Base-by-base conservation (phyloP, 2,329 filamentous ascomycete genomes). In the Graphilbum fragrans region DNA sequence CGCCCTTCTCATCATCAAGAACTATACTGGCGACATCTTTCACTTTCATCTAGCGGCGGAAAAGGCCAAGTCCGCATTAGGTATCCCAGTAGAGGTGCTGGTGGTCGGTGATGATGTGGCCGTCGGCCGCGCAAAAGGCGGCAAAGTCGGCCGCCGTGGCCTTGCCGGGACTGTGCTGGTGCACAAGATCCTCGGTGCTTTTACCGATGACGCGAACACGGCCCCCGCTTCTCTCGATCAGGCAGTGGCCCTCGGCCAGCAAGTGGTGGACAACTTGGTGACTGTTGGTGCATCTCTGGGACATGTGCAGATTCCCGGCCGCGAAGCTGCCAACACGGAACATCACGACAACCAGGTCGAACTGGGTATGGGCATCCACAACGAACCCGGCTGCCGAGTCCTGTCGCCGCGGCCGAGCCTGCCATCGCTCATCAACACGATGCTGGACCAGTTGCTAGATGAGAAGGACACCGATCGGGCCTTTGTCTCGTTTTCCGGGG, bases 31-130 rank as follows among this genome's bases (percentile, higher is more conserved):
- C 31, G 84, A 88, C 58, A 76, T 94, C 41, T 71, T 95, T 50
- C 93, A 94, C 63, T 95, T 95, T 56, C 88, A 87, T 42, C 82
- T 95, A 73, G 88, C 82, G 1, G 85, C 92, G 9, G 90, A 95
- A 61, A 94, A 94, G 65, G 87, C 87, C 16, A 80, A 82, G 44
- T 86, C 86, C 2, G 75, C 77, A 0, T 16, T 31, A 10, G 88
- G 86, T 0, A 62, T 86, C 20, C 64, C 77, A 17, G 83, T 85
- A 1, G 84, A 94, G 57, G 94, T 95, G 82, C 78, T 94, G 10
- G 82, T 94, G 9, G 86, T 95, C 8, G 86, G 80, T 6, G 90
- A 96, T 54, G 90, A 96, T 59, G 87, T 88, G 3, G 87, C 88
- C 35, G 88, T 96, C 36, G 88, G 88, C 2, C 70, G 86, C 44